A percentile compares a stretch with the other conserved stretches of the same genome.
phyloP scores from a whole-genome alignment of 2,329 filamentous ascomycete genomes.

The Neopestalotiopsis sp. region DNA sequence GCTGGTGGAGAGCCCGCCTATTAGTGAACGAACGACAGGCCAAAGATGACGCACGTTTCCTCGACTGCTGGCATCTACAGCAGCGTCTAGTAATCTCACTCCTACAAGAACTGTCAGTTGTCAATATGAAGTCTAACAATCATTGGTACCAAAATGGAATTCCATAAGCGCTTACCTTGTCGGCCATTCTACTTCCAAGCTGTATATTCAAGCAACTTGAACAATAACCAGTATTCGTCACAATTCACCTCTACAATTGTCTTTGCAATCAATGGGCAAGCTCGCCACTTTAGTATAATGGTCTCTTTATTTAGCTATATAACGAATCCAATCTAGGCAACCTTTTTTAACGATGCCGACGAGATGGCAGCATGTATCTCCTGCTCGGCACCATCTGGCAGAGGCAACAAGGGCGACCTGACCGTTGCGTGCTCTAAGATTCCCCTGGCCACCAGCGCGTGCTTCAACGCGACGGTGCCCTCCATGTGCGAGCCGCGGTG shows the following conservation, averaged over 20 bases:
- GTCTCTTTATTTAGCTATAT: background rate
- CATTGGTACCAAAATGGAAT: too few relatives aligned
- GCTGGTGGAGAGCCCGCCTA: background rate
- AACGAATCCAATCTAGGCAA: background rate
- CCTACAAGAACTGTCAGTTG: background rate
- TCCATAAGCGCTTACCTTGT: too few relatives aligned
- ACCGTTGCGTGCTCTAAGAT: slow-evolving; percentile 56
- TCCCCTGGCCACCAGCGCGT: slow-evolving; percentile 55
- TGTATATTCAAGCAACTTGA: too few relatives aligned
- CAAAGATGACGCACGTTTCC: background rate
- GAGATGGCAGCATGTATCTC: slow-evolving; percentile 49
- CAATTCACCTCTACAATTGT: too few relatives aligned
- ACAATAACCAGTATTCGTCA: too few relatives aligned
- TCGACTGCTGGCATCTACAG: too few relatives aligned
- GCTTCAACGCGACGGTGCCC: slow-evolving; percentile 57
- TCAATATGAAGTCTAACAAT: too few relatives aligned
- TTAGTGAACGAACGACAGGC: background rate
- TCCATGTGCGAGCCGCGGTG: slow-evolving; percentile 62
- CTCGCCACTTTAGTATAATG: background rate
- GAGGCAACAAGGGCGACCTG: slow-evolving; percentile 51
- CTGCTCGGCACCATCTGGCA: slow-evolving; percentile 46
- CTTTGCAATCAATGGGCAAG: too few relatives aligned
- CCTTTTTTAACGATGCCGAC: slow-evolving; percentile 22
- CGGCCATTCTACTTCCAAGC: too few relatives aligned
- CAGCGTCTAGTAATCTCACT: background rate